Percentiles rank a stretch among this genome's conserved stretches.
These are phyloP conservation scores for Colletotrichum eleusines DNA, from an alignment of 2,329 filamentous ascomycete genomes.

Conservation along the genomic window DNA sequence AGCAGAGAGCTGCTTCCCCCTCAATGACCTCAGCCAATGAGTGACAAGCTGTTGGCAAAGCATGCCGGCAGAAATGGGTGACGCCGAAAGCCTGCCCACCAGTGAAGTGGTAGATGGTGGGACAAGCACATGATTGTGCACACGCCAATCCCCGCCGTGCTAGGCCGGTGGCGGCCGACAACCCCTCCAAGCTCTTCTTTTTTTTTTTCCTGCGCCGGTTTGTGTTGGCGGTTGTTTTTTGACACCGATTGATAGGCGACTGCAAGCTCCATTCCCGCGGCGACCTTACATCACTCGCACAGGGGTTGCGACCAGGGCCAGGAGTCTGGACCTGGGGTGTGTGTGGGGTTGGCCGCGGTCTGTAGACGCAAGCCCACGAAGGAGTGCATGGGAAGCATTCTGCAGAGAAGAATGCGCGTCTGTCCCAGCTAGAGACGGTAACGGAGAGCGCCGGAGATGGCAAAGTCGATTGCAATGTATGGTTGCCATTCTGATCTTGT, in stretches of 20 bases:
- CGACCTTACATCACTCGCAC: constrained; percentile 42
- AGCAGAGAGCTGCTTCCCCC: constrained; percentile 2
- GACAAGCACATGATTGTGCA: constrained; percentile 33
- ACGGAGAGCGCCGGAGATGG: constrained; percentile 23
- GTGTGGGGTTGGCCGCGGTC: constrained; percentile 37
- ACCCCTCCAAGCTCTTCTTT: constrained; percentile 37
- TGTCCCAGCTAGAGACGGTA: neutral
- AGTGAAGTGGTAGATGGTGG: constrained; percentile 24
- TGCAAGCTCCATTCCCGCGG: constrained; percentile 40
- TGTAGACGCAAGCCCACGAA: constrained; percentile 25
- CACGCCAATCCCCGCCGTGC: constrained; percentile 10
- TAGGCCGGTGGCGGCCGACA: constrained; percentile 40
- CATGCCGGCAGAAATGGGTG: constrained; percentile 32
- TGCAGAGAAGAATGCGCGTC: constrained; percentile 17
- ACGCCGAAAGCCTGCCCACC: constrained; percentile 24
- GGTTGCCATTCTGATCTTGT: neutral
- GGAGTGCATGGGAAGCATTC: constrained; percentile 34
- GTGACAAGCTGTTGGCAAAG: constrained; percentile 27
- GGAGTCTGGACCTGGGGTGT: constrained; percentile 34
- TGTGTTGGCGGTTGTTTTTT: constrained; percentile 31
- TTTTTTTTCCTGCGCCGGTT: constrained; percentile 9
- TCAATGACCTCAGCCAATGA: constrained; percentile 28
- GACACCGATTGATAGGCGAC: constrained; percentile 40
- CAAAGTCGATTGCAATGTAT: constrained; percentile 12
- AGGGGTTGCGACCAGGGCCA: constrained; percentile 35